Evolutionary conservation across 2,329 filamentous ascomycete species (phyloP), one percentile per base, ranked within the genome.

Genomic region (Colletotrichum somersetense): DNA sequence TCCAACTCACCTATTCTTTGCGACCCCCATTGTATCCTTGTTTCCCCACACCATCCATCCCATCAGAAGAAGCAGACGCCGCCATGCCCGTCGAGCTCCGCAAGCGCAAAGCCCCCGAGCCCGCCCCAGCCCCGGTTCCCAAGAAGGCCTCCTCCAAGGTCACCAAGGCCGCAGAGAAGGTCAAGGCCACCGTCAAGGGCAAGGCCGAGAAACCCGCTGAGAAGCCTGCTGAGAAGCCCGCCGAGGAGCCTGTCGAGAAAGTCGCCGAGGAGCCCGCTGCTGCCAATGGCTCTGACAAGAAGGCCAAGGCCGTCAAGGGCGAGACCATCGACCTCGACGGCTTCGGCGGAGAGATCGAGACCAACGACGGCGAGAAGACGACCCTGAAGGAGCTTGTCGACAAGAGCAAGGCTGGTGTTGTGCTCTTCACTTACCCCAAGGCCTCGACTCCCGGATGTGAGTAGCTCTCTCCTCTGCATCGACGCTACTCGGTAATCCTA

Each of bases 341-440:
- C 71, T 91, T 92, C 77, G 90, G 90, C 75, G 89, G 89, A 74
- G 91, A 96, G 79, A 84, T 99, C 74, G 90, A 96, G 85, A 96
- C 92, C 74, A 91, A 98, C 75, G 94, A 97, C 75, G 95, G 95
- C 77, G 85, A 87, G 66, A 93, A 92, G 84, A 95, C 92, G 7
- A 94, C 91, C 1, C 85, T 99, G 71, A 92, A 94, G 84, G 86
- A 91, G 77, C 90, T 99, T 33, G 88, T 98, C 61, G 92, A 94
- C 63, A 89, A 92, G 79, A 97, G 95, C 88, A 91, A 93, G 83
- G 87, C 89, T 46, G 96, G 96, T 35, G 92, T 98, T 55, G 94
- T 97, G 44, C 85, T 98, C 40, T 98, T 99, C 82, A 98, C 95
- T 42, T 98, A 98, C 80, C 96, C 96, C 71, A 97, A 93, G 84